Conservation (phyloP, 176 grass and related monocot genomes). For the Saccharum spontaneum region DNA sequence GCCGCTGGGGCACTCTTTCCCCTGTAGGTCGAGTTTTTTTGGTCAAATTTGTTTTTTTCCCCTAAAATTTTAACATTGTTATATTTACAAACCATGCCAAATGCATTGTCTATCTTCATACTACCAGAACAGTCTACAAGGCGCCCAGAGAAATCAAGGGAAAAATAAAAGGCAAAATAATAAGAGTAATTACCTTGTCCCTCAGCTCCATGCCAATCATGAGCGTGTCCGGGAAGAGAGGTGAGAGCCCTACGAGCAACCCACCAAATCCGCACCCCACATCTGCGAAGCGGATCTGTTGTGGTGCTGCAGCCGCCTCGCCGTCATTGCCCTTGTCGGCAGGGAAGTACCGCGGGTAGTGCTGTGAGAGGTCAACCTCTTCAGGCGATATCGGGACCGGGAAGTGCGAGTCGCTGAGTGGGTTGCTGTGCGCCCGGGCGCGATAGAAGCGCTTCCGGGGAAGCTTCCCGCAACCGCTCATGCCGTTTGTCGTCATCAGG, state of each 20-base stretch:
- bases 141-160: not conserved
- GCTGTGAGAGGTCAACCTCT: constrained; percentile 61
- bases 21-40: not conserved
- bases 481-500: constrained; percentile 31
- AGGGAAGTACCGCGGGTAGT: constrained; percentile 71
- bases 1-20: too few species aligned
- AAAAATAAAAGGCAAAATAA: not conserved
- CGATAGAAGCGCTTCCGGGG: constrained; percentile 86
- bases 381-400: constrained; percentile 68
- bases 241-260: constrained; percentile 71
- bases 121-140: not conserved
- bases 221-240: constrained; percentile 72
- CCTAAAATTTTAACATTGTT: not conserved
- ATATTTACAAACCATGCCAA: not conserved
- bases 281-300: constrained; percentile 66
- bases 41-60: not conserved
- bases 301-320: not conserved
- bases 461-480: constrained; percentile 32
- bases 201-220: constrained; percentile 98
- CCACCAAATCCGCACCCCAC: constrained; percentile 80
- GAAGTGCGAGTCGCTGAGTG: constrained; percentile 95
- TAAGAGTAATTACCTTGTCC: constrained; percentile 61
- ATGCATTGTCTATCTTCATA: not conserved
- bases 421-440: constrained; percentile 85
- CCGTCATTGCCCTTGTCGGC: not conserved